Base-by-base conservation (phyloP, 2,329 filamentous ascomycete species). In the Dendryphion nanum region DNA sequence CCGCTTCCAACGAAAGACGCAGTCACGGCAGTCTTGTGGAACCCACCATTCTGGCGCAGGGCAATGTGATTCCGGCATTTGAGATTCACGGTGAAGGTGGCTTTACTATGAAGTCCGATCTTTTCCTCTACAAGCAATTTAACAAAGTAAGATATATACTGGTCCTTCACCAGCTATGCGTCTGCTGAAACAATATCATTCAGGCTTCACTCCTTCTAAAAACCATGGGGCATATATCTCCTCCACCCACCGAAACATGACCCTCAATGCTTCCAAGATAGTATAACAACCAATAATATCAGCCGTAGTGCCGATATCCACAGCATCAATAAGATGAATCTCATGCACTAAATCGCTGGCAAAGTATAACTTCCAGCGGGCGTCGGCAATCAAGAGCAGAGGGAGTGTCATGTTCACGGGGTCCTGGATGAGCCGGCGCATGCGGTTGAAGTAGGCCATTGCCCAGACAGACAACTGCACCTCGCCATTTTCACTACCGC, bases 241-340 rank as follows among this genome's bases (percentile, higher is more conserved):
- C 43, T 46, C 40, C 17, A 40, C 40, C 43, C 34, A 46, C n/a
- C 18, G 35, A 24, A 46, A 40, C n/a, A 48, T 38, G 13, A 46
- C 34, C 36, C 45, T 46, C 33, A 48, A 42, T 20, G 42, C 43
- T 28, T 46, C 38, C 33, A 48, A 42, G 34, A 49, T 49, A 38
- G 40, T 49, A 39, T 49, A 49, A 45, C 44, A 49, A 4, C 38
- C 44, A 41, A 50, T 45, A 30, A 50, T 47, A 36, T 47, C 41
- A n/a, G 41, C 42, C 28, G 44, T 48, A 47, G 44, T 50, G 36
- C 47, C 44, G 32, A 50, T 45, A 45, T 47, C 41, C 30, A 50
- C 37, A 41, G 44, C 44, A 42, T 48, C 36, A 47, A 50, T 45
- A 19, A 49, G n/a, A n/a, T n/a, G n/a, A n/a, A n/a, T n/a, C n/a